Percentiles rank a stretch among this genome's conserved stretches.
These are phyloP conservation scores for Ophiostoma australiae DNA, from an alignment of 2,329 filamentous ascomycete genomes.

Conservation along the genomic window DNA sequence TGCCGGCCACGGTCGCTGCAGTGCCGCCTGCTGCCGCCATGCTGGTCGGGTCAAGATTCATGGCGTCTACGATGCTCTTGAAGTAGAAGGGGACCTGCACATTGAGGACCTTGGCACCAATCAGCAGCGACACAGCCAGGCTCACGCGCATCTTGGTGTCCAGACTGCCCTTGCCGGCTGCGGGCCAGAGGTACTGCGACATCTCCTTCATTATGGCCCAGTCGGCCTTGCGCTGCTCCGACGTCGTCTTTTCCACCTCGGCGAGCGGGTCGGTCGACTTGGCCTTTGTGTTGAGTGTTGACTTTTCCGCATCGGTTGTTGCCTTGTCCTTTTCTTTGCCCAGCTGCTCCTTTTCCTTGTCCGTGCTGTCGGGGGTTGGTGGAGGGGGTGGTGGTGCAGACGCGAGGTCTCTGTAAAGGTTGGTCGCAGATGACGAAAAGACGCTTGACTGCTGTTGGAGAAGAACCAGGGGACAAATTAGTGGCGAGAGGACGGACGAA, in stretches of 20 bases:
- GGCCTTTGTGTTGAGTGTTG: neutral
- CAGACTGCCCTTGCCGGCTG: constrained; percentile 71
- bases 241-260: constrained; percentile 61
- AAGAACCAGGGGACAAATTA: neutral
- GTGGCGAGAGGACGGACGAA: neutral
- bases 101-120: constrained; percentile 92
- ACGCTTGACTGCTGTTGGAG: neutral
- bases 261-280: constrained; percentile 51
- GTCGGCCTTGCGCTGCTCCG: constrained; percentile 92
- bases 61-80: constrained; percentile 93
- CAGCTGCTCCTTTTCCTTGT: neutral
- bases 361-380: neutral
- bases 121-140: constrained; percentile 73
- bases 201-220: constrained; percentile 99
- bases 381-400: neutral
- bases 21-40: constrained; percentile 63
- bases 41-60: constrained; percentile 90
- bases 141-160: constrained; percentile 80
- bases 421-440: neutral
- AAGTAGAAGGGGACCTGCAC: constrained; percentile 99
- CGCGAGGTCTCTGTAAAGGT: constrained; percentile 7
- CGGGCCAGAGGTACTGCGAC: constrained; percentile 93
- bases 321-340: neutral
- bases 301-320: constrained; percentile 7
- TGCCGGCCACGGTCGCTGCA: constrained; percentile 80